phyloP scores from a whole-genome alignment of 805 yeast genomes.

The Torulaspora maleeae region DNA sequence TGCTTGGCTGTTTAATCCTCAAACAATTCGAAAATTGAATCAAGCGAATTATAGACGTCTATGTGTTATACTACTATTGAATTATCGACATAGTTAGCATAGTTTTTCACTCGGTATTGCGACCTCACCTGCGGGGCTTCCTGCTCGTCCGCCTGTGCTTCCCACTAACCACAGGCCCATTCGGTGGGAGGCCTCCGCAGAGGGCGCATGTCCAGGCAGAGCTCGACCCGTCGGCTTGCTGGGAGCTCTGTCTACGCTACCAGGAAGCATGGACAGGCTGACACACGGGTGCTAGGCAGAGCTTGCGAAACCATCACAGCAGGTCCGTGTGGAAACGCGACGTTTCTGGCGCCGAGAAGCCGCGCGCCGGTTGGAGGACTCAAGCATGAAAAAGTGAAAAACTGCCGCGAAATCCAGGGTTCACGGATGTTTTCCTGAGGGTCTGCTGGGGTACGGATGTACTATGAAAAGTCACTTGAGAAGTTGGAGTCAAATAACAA shows the following conservation, averaged over 20 bases:
- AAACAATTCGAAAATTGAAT: conserved; percentile 2
- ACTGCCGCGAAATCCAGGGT: too few relatives aligned
- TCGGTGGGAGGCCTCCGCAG: background rate
- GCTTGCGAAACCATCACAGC: background rate
- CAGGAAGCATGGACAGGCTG: background rate
- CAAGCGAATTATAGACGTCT: conserved; percentile 3
- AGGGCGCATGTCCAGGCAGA: background rate
- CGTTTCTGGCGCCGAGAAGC: too few relatives aligned
- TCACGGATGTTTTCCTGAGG: conserved; percentile 3
- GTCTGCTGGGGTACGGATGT: background rate
- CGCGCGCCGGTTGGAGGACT: too few relatives aligned
- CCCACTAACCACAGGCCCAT: background rate
- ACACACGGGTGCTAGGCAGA: background rate
- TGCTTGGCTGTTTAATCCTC: conserved; percentile 25
- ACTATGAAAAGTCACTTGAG: background rate
- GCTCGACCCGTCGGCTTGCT: background rate
- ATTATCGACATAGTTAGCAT: conserved; percentile 6
- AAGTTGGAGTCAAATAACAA: background rate
- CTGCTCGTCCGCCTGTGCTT: background rate
- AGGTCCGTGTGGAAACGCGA: background rate
- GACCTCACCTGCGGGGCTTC: conserved; percentile 3
- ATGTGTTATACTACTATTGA: conserved; percentile 1
- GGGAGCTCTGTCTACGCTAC: background rate
- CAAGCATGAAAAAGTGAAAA: too few relatives aligned
- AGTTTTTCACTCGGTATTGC: conserved; percentile 6